Percentiles rank a stretch among this genome's conserved stretches.
Evolutionary conservation across 129 eudicot species (phyloP).

Genomic region (Calendula officinalis): DNA sequence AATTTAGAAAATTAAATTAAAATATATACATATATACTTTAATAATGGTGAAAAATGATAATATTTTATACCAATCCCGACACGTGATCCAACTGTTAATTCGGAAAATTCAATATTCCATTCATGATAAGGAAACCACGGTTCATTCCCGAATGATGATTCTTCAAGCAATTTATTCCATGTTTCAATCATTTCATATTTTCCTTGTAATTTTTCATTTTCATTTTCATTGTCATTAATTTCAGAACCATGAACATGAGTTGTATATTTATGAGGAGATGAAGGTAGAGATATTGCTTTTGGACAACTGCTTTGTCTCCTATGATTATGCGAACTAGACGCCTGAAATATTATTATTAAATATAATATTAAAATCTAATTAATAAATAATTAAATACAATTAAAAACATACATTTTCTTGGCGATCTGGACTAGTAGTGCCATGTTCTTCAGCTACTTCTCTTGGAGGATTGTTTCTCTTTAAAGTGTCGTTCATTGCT

Average conservation of each 20-base stretch:
- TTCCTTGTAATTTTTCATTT: constrained; percentile 33
- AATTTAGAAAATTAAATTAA: constrained; percentile 2
- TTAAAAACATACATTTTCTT: constrained; percentile 37
- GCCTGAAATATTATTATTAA: constrained; percentile 13
- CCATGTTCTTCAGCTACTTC: constrained; percentile 42
- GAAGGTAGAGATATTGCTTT: constrained; percentile 74
- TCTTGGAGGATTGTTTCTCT: constrained; percentile 52
- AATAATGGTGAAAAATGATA: constrained; percentile 8
- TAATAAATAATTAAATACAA: no score
- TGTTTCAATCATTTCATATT: constrained; percentile 44
- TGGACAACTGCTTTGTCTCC: constrained; percentile 49
- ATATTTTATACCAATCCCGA: constrained; percentile 61
- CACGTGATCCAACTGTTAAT: constrained; percentile 65
- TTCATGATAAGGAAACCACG: constrained; percentile 62
- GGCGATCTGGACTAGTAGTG: constrained; percentile 42
- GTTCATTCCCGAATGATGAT: constrained; percentile 48
- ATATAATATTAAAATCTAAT: no score
- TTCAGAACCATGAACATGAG: constrained; percentile 36
- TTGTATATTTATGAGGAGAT: constrained; percentile 61
- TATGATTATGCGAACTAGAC: constrained; percentile 32
- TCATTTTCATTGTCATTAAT: constrained; percentile 25
- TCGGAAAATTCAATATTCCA: constrained; percentile 86
- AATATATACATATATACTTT: not conserved
- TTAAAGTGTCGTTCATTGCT: constrained; percentile 71
- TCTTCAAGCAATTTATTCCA: constrained; percentile 61